A percentile compares a stretch with the other conserved stretches of the same genome.
These are phyloP conservation scores for Thraustochytrium striatum DNA, from an alignment of 352 stramenopile species.

Conservation along the genomic window DNA sequence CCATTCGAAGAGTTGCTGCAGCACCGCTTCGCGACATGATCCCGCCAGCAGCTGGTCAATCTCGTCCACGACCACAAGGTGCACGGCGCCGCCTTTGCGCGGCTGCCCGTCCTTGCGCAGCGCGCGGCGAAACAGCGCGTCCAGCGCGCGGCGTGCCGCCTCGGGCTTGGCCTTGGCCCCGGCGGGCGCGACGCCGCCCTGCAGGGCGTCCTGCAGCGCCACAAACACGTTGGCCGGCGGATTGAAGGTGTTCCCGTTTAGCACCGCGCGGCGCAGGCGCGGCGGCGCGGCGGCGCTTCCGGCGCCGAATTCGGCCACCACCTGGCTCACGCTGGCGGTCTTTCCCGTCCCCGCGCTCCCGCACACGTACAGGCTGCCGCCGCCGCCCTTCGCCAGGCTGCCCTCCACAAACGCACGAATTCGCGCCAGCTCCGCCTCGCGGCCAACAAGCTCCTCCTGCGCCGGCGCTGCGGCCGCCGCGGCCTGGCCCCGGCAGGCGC, in stretches of 20 bases:
- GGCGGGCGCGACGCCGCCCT: not conserved
- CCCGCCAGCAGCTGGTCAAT: slow-evolving; percentile 10
- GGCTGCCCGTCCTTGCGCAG: not conserved
- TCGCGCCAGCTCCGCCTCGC: not conserved
- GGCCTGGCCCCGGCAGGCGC: not conserved
- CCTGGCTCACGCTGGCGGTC: slow-evolving; percentile 18
- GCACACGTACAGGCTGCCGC: slow-evolving; percentile 28
- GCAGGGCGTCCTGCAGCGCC: not conserved
- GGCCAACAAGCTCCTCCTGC: not conserved
- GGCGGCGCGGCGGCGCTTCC: not conserved
- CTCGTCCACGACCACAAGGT: slow-evolving; percentile 16
- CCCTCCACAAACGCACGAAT: not conserved
- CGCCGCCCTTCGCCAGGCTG: not conserved
- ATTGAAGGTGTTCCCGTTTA: slow-evolving; percentile 29
- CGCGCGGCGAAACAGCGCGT: not conserved
- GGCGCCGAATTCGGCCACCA: not conserved
- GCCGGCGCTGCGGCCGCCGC: not conserved
- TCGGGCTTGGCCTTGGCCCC: not conserved
- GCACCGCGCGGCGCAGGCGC: not conserved
- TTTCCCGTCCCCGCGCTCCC: slow-evolving; percentile 27
- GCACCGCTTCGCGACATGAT: not conserved
- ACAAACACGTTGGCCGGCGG: not conserved
- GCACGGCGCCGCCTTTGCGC: not conserved
- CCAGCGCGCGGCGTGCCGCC: not conserved
- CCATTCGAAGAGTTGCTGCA: slow-evolving; percentile 26